A percentile compares a stretch with the other conserved stretches of the same genome.
phyloP scores from a whole-genome alignment of 768 basidiomycete genomes.

The Boletus pseudo-olivaceus region DNA sequence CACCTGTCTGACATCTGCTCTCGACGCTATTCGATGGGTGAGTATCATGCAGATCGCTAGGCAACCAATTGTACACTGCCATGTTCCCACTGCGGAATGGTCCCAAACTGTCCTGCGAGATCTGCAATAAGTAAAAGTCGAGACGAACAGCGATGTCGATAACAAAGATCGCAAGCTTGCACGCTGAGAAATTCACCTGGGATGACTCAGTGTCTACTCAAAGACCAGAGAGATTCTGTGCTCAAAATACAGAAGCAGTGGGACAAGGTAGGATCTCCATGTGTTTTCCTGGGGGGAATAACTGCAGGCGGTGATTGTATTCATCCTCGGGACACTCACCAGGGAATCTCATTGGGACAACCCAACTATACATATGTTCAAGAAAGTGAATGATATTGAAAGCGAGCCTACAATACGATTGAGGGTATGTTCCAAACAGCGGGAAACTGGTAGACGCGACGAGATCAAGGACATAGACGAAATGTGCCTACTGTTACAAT shows the following conservation, averaged over 20 bases:
- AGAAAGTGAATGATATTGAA: conserved; percentile 3
- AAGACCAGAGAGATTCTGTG: background rate
- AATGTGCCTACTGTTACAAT: too few species aligned
- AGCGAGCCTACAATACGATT: background rate
- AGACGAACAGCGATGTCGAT: background rate
- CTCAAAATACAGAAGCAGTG: background rate
- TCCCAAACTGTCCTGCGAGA: too few species aligned
- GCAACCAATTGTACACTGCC: background rate
- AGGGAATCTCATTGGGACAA: background rate
- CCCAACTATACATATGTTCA: background rate
- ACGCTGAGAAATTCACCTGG: too few species aligned
- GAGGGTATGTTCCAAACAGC: background rate
- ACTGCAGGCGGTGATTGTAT: background rate
- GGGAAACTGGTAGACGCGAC: background rate
- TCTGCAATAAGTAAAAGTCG: background rate
- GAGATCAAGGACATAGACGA: background rate
- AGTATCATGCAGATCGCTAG: too few species aligned
- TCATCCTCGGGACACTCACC: conserved; percentile 10
- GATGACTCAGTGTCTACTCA: background rate
- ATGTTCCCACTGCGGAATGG: background rate
- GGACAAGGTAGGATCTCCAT: background rate
- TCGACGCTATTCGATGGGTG: too few species aligned
- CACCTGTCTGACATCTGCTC: too few species aligned
- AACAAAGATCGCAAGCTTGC: too few species aligned
- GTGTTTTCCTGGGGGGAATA: background rate